Evolutionary conservation across 495 filamentous ascomycete species (phyloP), one percentile per base, ranked within the genome.

Genomic region (Pyronema domesticum): DNA sequence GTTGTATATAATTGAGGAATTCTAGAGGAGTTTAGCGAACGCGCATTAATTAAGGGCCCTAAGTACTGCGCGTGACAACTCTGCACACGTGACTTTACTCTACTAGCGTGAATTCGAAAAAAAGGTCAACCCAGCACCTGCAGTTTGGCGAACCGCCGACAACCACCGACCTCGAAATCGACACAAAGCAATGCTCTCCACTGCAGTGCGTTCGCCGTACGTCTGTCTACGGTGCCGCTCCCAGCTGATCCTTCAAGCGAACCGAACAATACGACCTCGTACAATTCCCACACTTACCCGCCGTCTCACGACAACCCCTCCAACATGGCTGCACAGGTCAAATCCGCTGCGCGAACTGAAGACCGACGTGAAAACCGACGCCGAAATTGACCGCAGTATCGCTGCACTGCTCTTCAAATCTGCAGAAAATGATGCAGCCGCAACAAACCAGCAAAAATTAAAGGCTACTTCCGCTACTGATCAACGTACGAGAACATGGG

Each of bases 161-260:
- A 30, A 30, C 23, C 23, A 30, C 5, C 5, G 23, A 30, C 23
- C 23, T 30, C 23, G 23, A 30, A 30, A 30, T 30, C 23, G 23
- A 30, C 1, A 30, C 23, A 30, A 11, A n/a, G 36, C 50, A 40
- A 64, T 64, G 61, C 57, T 64, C 36, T 64, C 60, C 37, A 35
- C 61, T 15, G 42, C 43, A 51, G 53, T 57, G 6, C 55, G 49
- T 15, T 52, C 57, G 13, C 15, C 56, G 45, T 62, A 64, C 36
- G 64, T 63, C 43, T 66, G 64, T 50, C 54, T 50, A 33, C 56
- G 53, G 54, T 65, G 62, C 50, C 57, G 58, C n/a, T 56, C 40
- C 7, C 62, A 57, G 8, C 49, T 62, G 7, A 51, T 45, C 2
- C 43, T 19, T 3, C 43, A 33, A 15, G 19, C 48, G 8, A 9